Evolutionary conservation across 495 filamentous ascomycete species (phyloP), one percentile per base, ranked within the genome.

Genomic region (Xylaria curta): DNA sequence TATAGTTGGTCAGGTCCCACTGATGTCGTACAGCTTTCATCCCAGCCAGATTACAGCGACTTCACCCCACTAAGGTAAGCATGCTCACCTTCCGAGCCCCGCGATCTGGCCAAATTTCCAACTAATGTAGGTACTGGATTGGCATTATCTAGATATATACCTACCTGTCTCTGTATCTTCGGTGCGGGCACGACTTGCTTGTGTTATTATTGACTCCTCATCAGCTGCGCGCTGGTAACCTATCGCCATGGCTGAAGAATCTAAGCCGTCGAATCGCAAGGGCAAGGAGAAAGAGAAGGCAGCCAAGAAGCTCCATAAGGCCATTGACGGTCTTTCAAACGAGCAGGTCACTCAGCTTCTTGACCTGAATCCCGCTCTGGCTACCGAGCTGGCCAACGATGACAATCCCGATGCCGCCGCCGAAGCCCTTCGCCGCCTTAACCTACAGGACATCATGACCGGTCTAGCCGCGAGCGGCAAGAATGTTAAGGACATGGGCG

Each of bases 401-500:
- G 68, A 74, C 3, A 76, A 81, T 47, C 54, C 75, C n/a, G 72
- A 75, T 40, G 76, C 66, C 28, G 83, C 87, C 15, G 82, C 87
- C 61, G 89, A 94, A 71, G 83, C 89, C 38, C 81, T 98, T 75
- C 89, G 89, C 78, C 89, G 91, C 66, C 83, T 97, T 79, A 91
- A 89, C 70, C 82, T 97, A 15, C 86, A 90, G 66, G 92, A 97
- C 61, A 83, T 97, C 72, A 83, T 97, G 82, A 97, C 95, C 0
- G 95, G 95, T 7, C 82, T 97, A 72, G 86, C 89, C 15, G 80
- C 84, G 5, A 89, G 89, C 49, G 92, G 91, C 4, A 97, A 97
- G 86, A 97, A 97, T 76, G 89, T 89, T 74, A 97, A 97, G 82
- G 95, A 98, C 74, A 97, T 97, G 94, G 95, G 89, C 5, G 91